These are phyloP conservation scores for Saturnispora galanensis DNA, from an alignment of 805 yeast species.

Conservation along the genomic window DNA sequence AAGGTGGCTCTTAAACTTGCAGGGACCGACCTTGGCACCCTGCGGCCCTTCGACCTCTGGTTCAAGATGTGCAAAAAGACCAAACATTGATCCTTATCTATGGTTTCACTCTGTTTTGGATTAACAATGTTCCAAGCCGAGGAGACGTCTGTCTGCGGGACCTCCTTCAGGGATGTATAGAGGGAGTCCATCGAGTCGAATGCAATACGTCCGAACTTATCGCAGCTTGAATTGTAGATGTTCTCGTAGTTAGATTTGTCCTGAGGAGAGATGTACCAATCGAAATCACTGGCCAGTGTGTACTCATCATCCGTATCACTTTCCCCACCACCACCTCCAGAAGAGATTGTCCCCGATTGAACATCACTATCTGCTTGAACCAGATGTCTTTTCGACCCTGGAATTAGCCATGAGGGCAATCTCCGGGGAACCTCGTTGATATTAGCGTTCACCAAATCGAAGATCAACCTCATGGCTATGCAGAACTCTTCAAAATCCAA, in stretches of 20 bases:
- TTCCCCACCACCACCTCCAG: conserved; percentile 26
- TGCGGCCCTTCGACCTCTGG: conserved; percentile 68
- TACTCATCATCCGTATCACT: conserved; percentile 58
- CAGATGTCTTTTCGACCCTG: conserved; percentile 77
- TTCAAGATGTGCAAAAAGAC: conserved; percentile 86
- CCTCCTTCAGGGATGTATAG: conserved; percentile 55
- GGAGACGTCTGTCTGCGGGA: conserved; percentile 76
- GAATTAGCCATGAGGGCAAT: conserved; percentile 88
- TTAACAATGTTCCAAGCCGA: conserved; percentile 94
- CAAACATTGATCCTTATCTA: conserved; percentile 86
- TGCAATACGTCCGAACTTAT: conserved; percentile 68
- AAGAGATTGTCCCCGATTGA: conserved; percentile 17
- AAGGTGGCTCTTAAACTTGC: conserved; percentile 85
- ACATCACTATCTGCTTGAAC: conserved; percentile 76
- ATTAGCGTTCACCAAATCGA: conserved; percentile 76
- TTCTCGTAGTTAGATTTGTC: conserved; percentile 73
- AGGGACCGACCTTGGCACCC: conserved; percentile 93
- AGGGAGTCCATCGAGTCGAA: conserved; percentile 63
- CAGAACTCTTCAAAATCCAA: conserved; percentile 97
- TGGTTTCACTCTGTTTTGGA: conserved; percentile 77
- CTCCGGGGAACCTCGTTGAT: conserved; percentile 48
- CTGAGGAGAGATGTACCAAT: conserved; percentile 93
- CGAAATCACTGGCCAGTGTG: conserved; percentile 57
- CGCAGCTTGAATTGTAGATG: conserved; percentile 65
- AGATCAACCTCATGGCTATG: conserved; percentile 90